These are phyloP conservation scores for Rhizopogon vesiculosus DNA, from an alignment of 768 basidiomycete species.

Conservation along the genomic window DNA sequence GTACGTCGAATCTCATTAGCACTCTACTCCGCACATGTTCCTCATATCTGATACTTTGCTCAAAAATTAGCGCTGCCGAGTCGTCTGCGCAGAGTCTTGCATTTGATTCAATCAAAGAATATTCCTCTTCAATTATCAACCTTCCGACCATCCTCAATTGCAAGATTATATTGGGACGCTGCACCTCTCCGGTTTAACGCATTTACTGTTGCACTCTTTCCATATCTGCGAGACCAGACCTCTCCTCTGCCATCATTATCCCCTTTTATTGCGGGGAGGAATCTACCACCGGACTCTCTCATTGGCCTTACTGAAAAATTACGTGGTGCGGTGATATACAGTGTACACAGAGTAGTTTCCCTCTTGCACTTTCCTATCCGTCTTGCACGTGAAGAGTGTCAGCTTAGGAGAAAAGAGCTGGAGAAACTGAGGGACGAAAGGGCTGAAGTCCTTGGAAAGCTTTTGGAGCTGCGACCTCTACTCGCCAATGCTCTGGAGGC, in stretches of 20 bases:
- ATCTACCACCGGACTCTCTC: conserved; percentile 3
- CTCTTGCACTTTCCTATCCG: conserved; percentile 47
- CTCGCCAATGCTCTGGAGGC: conserved; percentile 32
- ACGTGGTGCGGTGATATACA: conserved; percentile 2
- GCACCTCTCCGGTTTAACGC: conserved; percentile 42
- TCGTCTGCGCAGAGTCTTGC: conserved; percentile 28
- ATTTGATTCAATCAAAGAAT: conserved; percentile 37
- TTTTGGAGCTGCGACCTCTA: conserved; percentile 49
- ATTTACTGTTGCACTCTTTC: conserved; percentile 61
- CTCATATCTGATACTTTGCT: not conserved
- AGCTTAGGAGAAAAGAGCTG: conserved; percentile 51
- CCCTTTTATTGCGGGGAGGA: conserved; percentile 4
- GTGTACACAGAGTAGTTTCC: conserved; percentile 10
- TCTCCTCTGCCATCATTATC: conserved; percentile 15
- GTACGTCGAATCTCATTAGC: conserved; percentile 37
- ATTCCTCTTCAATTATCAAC: conserved; percentile 42
- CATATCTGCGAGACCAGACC: conserved; percentile 44
- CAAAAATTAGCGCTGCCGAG: conserved; percentile 19
- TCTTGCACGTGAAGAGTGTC: conserved; percentile 65
- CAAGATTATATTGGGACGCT: conserved; percentile 42
- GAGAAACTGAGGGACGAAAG: conserved; percentile 62
- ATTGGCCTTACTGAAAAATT: conserved; percentile 8
- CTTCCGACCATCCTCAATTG: conserved; percentile 45
- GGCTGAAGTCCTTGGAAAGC: conserved; percentile 61
- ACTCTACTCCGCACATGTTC: not conserved